Evolutionary conservation across 805 yeast genomes (phyloP), one percentile per base, ranked within the genome.

Genomic region (Lipomyces mesembrius): DNA sequence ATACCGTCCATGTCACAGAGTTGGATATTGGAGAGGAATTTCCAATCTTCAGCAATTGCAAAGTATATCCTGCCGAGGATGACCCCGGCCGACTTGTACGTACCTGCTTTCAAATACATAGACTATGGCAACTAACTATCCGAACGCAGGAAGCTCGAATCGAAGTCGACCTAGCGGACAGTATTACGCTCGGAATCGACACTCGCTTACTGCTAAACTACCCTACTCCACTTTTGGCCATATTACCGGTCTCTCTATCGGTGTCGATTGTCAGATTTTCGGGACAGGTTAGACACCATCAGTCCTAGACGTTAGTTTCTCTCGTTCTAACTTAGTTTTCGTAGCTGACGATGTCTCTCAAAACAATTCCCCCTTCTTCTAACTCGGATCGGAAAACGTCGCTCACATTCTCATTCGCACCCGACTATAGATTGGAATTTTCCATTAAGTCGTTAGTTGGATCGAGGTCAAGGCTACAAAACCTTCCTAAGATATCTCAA

Each of bases 11-110:
- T 67, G 86, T 95, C 59, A 90, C 93, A 0, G 98, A 94, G 74
- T 87, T 95, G 32, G 94, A 92, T 73, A 88, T 95, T 65, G 99
- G 99, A 43, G 91, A 92, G 75, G 98, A 93, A 77, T 95, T 88
- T 76, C 99, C 99, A 2, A 91, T 95, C 61, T 91, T 95, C 76
- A 90, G 97, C 64, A 95, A 95, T 75, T 95, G 99, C 78, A 83
- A 96, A 60, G 90, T 95, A 51, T 83, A 83, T 69, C 87, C 86
- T 67, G 83, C 85, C 63, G 83, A 84, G 27, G 86, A 83, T 64
- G 81, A 84, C 25, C 74, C 78, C 27, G 81, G 81, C 49, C 84
- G 78, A 56, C 76, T 85, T 81, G 71, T 65, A 56, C 2, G 67
- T 37, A 3, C n/a, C 9, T 51, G 32, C 49, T 57, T 57, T 22